A percentile compares a stretch with the other conserved stretches of the same genome.
Conservation (phyloP, 2,329 filamentous ascomycete species). For the Epichloe sibirici region DNA sequence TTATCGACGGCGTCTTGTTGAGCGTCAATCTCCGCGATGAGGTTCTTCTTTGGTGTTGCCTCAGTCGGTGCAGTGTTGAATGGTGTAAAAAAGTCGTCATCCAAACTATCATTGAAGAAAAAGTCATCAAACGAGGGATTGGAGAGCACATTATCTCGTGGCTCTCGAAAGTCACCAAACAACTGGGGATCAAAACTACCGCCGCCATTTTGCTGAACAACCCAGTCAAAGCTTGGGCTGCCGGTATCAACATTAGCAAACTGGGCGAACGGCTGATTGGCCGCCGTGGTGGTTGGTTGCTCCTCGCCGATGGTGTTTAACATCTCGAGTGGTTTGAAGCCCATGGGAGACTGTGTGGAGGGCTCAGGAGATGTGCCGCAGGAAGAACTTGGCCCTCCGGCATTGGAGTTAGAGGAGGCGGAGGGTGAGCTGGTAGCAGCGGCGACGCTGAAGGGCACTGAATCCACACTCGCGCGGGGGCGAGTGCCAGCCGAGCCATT, state of each 20-base stretch:
- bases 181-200: conserved; percentile 84
- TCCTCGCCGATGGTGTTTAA: conserved; percentile 57
- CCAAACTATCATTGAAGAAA: conserved; percentile 61
- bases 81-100: conserved; percentile 68
- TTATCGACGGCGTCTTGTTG: conserved; percentile 59
- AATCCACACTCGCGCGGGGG: conserved; percentile 40
- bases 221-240: conserved; percentile 54
- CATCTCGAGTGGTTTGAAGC: conserved; percentile 51
- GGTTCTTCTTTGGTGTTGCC: conserved; percentile 44
- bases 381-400: conserved; percentile 45
- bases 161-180: conserved; percentile 85
- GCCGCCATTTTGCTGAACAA: conserved; percentile 69
- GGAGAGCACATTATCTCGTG: conserved; percentile 66
- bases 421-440: conserved; percentile 52
- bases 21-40: conserved; percentile 68
- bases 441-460: conserved; percentile 31
- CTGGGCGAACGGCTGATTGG: conserved; percentile 21
- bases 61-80: conserved; percentile 53
- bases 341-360: conserved; percentile 55
- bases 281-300: conserved; percentile 30
- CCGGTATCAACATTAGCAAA: conserved; percentile 28
- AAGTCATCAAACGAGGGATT: conserved; percentile 60
- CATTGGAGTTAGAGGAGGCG: conserved; percentile 47
- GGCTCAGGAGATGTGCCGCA: conserved; percentile 73
- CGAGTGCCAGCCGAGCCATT: conserved; percentile 32